phyloP scores from a whole-genome alignment of 2,329 filamentous ascomycete species.

The Colletotrichum destructivum region DNA sequence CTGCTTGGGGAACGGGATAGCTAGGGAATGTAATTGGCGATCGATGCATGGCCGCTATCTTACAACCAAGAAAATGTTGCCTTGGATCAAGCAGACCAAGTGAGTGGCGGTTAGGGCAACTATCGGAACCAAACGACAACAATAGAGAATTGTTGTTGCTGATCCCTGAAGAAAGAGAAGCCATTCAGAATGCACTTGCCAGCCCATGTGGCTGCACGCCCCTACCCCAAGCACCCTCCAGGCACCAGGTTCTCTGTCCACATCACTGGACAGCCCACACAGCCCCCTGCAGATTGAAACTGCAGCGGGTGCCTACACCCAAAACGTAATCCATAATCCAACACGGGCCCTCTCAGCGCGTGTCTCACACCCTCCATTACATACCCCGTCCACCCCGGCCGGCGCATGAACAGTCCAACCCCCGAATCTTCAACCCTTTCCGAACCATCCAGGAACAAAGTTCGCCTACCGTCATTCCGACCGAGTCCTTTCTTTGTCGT shows the following conservation, averaged over 20 bases:
- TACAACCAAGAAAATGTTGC: not conserved
- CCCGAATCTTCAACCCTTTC: slow-evolving; percentile 31
- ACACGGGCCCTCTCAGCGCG: slow-evolving; percentile 28
- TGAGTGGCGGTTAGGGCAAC: no score
- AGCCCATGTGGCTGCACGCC: no score
- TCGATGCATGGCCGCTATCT: no score
- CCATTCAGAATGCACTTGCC: no score
- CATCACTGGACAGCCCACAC: not conserved
- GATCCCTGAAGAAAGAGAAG: not conserved
- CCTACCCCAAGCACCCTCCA: slow-evolving; percentile 26
- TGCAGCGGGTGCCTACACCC: slow-evolving; percentile 18
- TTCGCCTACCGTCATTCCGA: slow-evolving; percentile 9
- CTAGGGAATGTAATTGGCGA: not conserved
- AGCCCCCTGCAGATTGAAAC: slow-evolving; percentile 24
- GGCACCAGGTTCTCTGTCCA: not conserved
- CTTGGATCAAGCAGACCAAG: not conserved
- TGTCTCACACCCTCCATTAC: slow-evolving; percentile 26
- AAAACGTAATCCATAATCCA: slow-evolving; percentile 31
- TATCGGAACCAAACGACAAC: no score
- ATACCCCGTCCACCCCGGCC: not conserved
- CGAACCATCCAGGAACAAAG: slow-evolving; percentile 19
- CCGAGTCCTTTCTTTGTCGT: not conserved
- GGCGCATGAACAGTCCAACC: slow-evolving; percentile 39
- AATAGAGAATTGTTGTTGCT: not conserved
- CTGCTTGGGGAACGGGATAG: no score